Conservation (phyloP, 768 basidiomycete genomes). For the Candolleomyces eurysporus region DNA sequence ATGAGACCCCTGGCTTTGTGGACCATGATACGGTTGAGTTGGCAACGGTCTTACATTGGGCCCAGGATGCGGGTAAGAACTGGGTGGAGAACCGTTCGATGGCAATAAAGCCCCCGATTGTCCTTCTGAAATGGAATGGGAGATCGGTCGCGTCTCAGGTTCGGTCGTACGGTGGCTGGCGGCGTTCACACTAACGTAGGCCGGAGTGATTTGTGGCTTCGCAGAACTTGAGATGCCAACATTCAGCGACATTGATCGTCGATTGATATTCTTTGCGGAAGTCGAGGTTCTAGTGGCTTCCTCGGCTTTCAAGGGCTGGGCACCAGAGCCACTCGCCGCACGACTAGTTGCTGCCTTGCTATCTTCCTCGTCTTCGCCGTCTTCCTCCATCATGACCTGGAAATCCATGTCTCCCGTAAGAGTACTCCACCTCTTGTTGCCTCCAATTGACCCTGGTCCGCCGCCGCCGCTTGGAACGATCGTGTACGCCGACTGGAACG, state of each 20-base stretch:
- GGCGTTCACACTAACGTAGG: constrained; percentile 16
- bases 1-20: not conserved
- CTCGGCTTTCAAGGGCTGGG: not conserved
- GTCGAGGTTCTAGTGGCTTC: constrained; percentile 25
- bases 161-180: constrained; percentile 27
- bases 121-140: constrained; percentile 35
- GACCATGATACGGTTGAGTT: constrained; percentile 5
- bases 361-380: constrained; percentile 25
- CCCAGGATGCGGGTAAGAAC: not conserved
- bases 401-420: constrained; percentile 68
- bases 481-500: constrained; percentile 70
- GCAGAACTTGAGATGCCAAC: constrained; percentile 27
- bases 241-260: constrained; percentile 67
- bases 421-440: constrained; percentile 63
- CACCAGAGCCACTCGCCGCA: constrained; percentile 1
- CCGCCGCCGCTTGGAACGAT: constrained; percentile 46
- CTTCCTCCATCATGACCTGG: constrained; percentile 62
- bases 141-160: constrained; percentile 28
- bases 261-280: constrained; percentile 47
- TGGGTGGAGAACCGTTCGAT: constrained; percentile 12
- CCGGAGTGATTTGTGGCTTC: constrained; percentile 16
- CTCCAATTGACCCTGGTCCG: constrained; percentile 6
- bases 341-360: constrained; percentile 5
- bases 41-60: constrained; percentile 3
- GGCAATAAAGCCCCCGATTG: constrained; percentile 18